These are phyloP conservation scores for Hypseocharis bilobata DNA, from an alignment of 441 rosid species.

Conservation along the genomic window DNA sequence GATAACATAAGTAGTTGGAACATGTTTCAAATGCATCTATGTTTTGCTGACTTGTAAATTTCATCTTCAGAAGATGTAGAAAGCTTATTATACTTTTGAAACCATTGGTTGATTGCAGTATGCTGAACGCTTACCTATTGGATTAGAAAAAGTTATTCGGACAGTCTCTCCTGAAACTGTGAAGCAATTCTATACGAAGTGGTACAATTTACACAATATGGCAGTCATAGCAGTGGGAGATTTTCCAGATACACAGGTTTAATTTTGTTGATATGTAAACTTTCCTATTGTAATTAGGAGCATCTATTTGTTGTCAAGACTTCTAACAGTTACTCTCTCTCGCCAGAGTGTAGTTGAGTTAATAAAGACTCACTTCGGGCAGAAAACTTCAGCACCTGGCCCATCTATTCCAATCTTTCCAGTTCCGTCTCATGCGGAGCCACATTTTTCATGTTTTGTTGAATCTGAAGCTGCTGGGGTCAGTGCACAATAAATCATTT, in stretches of 20 bases:
- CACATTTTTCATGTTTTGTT: slow-evolving; percentile 69
- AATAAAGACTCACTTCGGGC: slow-evolving; percentile 66
- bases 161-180: slow-evolving; percentile 67
- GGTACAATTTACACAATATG: slow-evolving; percentile 82
- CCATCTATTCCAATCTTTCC: slow-evolving; percentile 48
- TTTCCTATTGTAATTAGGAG: slow-evolving; percentile 8
- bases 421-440: slow-evolving; percentile 71
- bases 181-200: slow-evolving; percentile 62
- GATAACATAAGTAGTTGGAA: background rate
- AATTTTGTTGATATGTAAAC: slow-evolving; percentile 13
- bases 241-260: slow-evolving; percentile 73
- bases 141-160: slow-evolving; percentile 79
- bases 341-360: slow-evolving; percentile 68
- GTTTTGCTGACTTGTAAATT: background rate
- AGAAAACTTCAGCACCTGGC: slow-evolving; percentile 36
- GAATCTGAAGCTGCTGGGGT: slow-evolving; percentile 96
- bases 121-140: slow-evolving; percentile 88
- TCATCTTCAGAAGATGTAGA: background rate
- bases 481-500: slow-evolving; percentile 26
- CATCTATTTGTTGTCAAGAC: slow-evolving; percentile 7
- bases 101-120: slow-evolving; percentile 41
- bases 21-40: slow-evolving; percentile 8
- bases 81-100: slow-evolving; percentile 12
- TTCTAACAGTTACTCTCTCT: slow-evolving; percentile 4
- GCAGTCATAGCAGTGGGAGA: slow-evolving; percentile 93